phyloP scores from a whole-genome alignment of 305 asterid species.

The Fraxinus paxiana region DNA sequence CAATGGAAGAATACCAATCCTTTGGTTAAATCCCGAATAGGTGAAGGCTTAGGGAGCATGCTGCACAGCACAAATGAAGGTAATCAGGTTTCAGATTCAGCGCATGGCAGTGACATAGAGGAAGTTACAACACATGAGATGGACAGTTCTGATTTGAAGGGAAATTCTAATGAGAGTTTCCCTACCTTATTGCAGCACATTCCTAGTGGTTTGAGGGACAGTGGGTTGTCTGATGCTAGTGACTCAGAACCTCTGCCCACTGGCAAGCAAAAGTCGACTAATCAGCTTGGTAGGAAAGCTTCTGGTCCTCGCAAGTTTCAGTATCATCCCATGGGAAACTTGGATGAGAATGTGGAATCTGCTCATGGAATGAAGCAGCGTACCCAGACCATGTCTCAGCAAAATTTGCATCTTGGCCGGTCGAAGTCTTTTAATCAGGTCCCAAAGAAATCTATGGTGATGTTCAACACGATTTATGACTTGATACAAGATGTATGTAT shows the following conservation, averaged over 20 bases:
- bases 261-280: conserved; percentile 55
- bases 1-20: conserved; percentile 58
- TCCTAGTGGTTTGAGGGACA: conserved; percentile 57
- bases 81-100: conserved; percentile 33
- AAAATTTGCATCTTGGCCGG: conserved; percentile 44
- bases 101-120: conserved; percentile 36
- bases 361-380: conserved; percentile 45
- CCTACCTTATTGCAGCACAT: conserved; percentile 58
- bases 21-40: conserved; percentile 37
- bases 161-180: conserved; percentile 67
- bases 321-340: conserved; percentile 83
- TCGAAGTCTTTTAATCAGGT: conserved; percentile 48
- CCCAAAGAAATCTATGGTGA: conserved; percentile 28
- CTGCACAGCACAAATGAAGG: conserved; percentile 36
- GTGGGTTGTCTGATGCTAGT: conserved; percentile 41
- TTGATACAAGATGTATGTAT: not conserved
- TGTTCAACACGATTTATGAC: conserved; percentile 36
- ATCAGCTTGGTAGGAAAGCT: conserved; percentile 45
- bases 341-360: conserved; percentile 55
- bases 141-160: conserved; percentile 46
- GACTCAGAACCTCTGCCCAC: conserved; percentile 54
- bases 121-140: conserved; percentile 38
- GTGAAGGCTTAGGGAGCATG: conserved; percentile 42
- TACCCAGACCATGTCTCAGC: conserved; percentile 38
- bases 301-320: conserved; percentile 68